These are phyloP conservation scores for Diaporthe humulicola DNA, from an alignment of 2,329 filamentous ascomycete species.

Conservation along the genomic window DNA sequence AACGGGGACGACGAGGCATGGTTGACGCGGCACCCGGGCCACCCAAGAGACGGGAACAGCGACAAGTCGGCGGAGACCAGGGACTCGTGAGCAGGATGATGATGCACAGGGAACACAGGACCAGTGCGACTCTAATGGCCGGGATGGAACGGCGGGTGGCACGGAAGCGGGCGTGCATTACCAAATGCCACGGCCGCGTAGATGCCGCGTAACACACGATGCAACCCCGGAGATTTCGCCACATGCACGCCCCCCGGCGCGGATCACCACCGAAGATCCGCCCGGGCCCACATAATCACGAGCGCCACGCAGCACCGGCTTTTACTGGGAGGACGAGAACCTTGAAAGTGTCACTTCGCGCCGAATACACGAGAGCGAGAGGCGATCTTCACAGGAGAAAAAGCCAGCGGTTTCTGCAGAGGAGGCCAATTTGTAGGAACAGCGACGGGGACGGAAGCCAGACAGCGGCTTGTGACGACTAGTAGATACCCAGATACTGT, in stretches of 20 bases:
- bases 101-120: background rate
- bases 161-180: background rate
- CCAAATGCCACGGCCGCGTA: background rate
- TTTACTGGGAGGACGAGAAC: background rate
- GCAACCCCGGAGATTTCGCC: slow-evolving; percentile 3
- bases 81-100: background rate
- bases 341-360: slow-evolving; percentile 1
- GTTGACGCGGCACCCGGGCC: slow-evolving; percentile 32
- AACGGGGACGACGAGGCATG: slow-evolving; percentile 28
- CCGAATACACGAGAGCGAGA: slow-evolving; percentile 21
- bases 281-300: background rate
- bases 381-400: background rate
- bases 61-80: background rate
- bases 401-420: background rate
- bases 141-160: background rate
- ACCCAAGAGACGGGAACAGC: slow-evolving; percentile 22
- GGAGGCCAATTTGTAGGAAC: background rate
- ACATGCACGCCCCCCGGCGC: background rate
- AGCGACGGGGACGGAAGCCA: background rate
- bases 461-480: background rate
- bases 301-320: slow-evolving; percentile 4
- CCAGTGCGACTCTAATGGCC: background rate
- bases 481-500: slow-evolving; percentile 11
- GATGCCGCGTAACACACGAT: slow-evolving; percentile 7
- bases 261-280: background rate